These are phyloP conservation scores for Phtheirospermum japonicum DNA, from an alignment of 257 asterid genomes.

Conservation along the genomic window DNA sequence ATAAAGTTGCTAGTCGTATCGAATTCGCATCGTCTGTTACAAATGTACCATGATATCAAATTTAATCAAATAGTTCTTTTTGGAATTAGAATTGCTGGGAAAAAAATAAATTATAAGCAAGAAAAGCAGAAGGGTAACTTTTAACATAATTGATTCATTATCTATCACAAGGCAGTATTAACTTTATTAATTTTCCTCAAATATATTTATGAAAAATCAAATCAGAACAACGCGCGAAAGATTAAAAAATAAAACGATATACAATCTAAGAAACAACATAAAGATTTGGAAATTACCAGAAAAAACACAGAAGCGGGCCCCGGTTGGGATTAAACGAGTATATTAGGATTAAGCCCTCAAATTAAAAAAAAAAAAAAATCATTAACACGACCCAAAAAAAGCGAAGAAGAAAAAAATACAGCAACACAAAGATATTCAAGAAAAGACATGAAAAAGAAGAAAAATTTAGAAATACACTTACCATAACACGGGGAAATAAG, in stretches of 20 bases:
- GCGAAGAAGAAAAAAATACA: background rate
- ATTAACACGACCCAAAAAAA: background rate
- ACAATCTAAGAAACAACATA: background rate
- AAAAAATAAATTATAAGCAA: background rate
- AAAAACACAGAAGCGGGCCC: too few relatives aligned
- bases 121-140: background rate
- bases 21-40: slow-evolving; percentile 8
- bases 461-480: slow-evolving; percentile 4
- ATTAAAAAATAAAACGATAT: too few relatives aligned
- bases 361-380: too few relatives aligned
- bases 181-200: background rate
- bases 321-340: too few relatives aligned
- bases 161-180: background rate
- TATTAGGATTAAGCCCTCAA: too few relatives aligned
- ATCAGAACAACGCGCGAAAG: slow-evolving; percentile 7
- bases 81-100: too few relatives aligned
- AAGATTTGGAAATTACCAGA: background rate
- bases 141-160: background rate
- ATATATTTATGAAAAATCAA: background rate
- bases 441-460: background rate
- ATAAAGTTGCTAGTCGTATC: background rate
- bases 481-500: background rate
- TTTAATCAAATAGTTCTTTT: too few relatives aligned
- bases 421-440: slow-evolving; percentile 11
- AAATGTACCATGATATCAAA: too few relatives aligned